These are phyloP conservation scores for Phytophthora multivora DNA, from an alignment of 352 stramenopile species.

Conservation along the genomic window DNA sequence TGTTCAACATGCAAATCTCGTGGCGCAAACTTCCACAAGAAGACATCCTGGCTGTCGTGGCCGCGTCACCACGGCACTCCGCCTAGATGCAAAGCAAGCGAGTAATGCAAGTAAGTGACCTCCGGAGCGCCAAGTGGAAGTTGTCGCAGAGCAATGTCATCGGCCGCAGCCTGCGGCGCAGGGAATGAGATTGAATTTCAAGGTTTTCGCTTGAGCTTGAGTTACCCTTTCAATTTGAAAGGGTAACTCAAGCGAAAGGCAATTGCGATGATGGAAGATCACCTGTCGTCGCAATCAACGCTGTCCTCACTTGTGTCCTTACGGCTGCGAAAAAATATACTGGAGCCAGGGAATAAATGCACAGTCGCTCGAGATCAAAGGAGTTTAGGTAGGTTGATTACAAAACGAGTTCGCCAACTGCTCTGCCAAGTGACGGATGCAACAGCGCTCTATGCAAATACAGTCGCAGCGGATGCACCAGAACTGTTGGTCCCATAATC, in stretches of 20 bases:
- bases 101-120: constrained; percentile 1
- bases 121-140: constrained; percentile 2
- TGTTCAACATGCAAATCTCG: constrained; percentile 16
- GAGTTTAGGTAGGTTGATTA: neutral
- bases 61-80: constrained; percentile 1
- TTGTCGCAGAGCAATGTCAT: neutral
- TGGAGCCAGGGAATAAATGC: neutral
- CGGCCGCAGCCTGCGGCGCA: too few species aligned
- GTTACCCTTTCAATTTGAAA: too few species aligned
- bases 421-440: constrained; percentile 5
- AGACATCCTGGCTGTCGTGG: neutral
- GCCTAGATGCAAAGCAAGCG: neutral
- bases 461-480: constrained; percentile 4
- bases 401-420: neutral
- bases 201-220: too few species aligned
- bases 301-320: too few species aligned
- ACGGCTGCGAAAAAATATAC: neutral
- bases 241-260: neutral
- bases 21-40: constrained; percentile 1
- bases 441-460: constrained; percentile 11
- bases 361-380: neutral
- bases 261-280: too few species aligned
- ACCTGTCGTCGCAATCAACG: too few species aligned
- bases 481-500: neutral
- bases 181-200: too few species aligned